These are phyloP conservation scores for Phytopythium kandeliae DNA, from an alignment of 352 stramenopile species.

Conservation along the genomic window DNA sequence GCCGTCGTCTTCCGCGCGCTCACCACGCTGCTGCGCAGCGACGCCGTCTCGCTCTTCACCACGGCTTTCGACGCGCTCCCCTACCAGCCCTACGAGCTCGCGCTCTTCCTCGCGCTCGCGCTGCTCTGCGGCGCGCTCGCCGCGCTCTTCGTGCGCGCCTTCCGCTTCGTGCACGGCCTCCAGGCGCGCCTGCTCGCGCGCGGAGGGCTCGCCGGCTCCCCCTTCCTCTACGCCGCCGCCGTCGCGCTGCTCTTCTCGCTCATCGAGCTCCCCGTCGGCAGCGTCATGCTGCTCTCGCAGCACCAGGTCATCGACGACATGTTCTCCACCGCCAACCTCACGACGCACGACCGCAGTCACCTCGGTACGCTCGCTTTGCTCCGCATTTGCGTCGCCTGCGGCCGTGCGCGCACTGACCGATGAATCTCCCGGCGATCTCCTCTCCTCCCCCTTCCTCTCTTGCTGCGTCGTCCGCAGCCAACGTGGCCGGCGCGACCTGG, in stretches of 20 bases:
- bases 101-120: constrained; percentile 74
- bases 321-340: constrained; percentile 65
- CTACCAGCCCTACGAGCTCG: constrained; percentile 71
- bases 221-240: constrained; percentile 63
- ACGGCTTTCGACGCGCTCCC: constrained; percentile 67
- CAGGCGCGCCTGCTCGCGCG: constrained; percentile 36
- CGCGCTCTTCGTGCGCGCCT: constrained; percentile 69
- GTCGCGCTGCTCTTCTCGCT: constrained; percentile 65
- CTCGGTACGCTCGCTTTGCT: no score
- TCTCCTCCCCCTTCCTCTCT: no score
- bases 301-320: constrained; percentile 84
- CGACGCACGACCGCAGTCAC: constrained; percentile 24
- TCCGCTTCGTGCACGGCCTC: constrained; percentile 39
- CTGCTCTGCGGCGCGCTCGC: constrained; percentile 80
- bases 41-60: constrained; percentile 71
- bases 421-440: no score
- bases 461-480: constrained; percentile 10
- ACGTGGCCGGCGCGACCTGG: constrained; percentile 49
- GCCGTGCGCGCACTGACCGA: no score
- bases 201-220: constrained; percentile 19
- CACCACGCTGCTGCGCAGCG: constrained; percentile 51
- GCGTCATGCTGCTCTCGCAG: constrained; percentile 76
- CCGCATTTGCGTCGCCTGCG: no score
- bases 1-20: constrained; percentile 82
- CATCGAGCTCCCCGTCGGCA: constrained; percentile 66